Evolutionary conservation across 768 basidiomycete genomes (phyloP).

Genomic region (Suillus subalutaceus): DNA sequence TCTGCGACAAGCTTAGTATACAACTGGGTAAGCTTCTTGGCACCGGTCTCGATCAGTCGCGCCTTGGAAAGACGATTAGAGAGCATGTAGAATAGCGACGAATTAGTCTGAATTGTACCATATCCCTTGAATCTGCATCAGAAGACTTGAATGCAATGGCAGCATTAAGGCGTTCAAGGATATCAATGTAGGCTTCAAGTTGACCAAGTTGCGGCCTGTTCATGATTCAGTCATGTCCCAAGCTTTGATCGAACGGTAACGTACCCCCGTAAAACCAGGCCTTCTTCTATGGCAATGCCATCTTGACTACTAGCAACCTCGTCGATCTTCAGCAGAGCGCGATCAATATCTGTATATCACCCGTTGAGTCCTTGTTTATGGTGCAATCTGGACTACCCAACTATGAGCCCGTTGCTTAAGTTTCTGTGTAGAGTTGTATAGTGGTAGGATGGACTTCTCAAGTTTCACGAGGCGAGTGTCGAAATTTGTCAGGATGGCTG

Average conservation of each 20-base stretch:
- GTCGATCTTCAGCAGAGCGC: constrained; percentile 75
- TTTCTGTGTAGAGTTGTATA: constrained; percentile 79
- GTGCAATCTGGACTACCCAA: constrained; percentile 38
- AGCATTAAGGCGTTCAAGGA: constrained; percentile 76
- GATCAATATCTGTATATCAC: constrained; percentile 68
- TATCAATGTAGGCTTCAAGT: constrained; percentile 67
- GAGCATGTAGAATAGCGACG: background rate
- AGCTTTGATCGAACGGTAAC: constrained; percentile 10
- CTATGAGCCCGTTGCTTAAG: constrained; percentile 74
- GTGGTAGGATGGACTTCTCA: constrained; percentile 82
- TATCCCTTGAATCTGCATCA: constrained; percentile 56
- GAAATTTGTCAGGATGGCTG: constrained; percentile 84
- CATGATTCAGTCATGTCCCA: background rate
- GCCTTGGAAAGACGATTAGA: constrained; percentile 39
- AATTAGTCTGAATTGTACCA: constrained; percentile 37
- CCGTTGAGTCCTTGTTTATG: background rate
- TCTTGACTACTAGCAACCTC: constrained; percentile 77
- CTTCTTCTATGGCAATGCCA: constrained; percentile 77
- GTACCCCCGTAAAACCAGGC: constrained; percentile 77
- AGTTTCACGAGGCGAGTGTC: constrained; percentile 81
- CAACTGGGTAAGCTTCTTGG: constrained; percentile 78
- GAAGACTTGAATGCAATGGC: constrained; percentile 75
- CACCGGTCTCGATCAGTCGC: constrained; percentile 80
- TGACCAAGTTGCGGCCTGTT: constrained; percentile 72
- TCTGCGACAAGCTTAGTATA: constrained; percentile 91